Base-by-base conservation (phyloP, 164 flowering plant species). In the Piper longum region DNA sequence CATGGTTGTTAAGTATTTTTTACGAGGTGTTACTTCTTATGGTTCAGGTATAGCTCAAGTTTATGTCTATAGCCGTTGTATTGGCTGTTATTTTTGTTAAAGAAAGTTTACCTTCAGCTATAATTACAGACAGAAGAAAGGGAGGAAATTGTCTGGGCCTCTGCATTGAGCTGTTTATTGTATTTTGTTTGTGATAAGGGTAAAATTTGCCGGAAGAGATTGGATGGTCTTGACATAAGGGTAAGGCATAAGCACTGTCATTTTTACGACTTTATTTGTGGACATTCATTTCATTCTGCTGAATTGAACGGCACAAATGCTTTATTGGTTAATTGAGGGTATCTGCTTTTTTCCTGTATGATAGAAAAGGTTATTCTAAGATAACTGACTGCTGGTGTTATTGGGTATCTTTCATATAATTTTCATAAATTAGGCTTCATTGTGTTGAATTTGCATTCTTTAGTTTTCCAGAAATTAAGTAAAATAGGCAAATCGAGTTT, bases 101-200 rank as follows among this genome's bases (percentile, higher is more conserved):
- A 17, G 41, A 52, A 39, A 19, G 26, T 57, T 36, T 19, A n/a
- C 43, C 5, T 43, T 18, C n/a, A 56, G 56, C 16, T 45, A 36
- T 51, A 60, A 64, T 63, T 54, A 60, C 88, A 93, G 99, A 75
- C 58, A 42, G 91, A 93, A 78, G 97, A 95, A 74, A 83, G 81
- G 73, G 93, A 95, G 69, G 99, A 95, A 72, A 78, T 85, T 73
- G 85, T 91, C 18, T 91, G 99, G 99, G 88, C 96, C 43, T 85
- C 97, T 76, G 91, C 90, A 60, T 70, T 95, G 8, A 95, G 99
- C 76, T 95, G 99, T 71, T 77, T 95, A 45, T 87, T 95, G 18
- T 95, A 86, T 73, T 88, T 95, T 75, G 85, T 65, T 59, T 86
- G 91, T 66, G 91, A 83, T 74, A 79, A 88, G 75, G 99, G 97